A percentile compares a stretch with the other conserved stretches of the same genome.
Conservation (phyloP, 768 basidiomycete genomes). For the Chalciporus sphaerocephalus region DNA sequence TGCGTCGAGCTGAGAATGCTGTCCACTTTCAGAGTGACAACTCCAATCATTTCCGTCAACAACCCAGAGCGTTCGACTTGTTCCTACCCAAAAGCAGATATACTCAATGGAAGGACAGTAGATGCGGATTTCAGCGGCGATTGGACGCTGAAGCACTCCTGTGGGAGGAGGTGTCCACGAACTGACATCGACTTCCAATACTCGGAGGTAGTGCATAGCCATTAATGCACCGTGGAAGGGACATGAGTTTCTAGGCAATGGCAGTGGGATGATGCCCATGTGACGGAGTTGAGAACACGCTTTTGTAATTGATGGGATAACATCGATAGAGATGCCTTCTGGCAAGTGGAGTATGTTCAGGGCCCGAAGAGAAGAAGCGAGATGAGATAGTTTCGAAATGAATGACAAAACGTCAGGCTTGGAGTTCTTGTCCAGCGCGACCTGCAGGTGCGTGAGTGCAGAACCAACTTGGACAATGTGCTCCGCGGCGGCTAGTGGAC, state of each 20-base stretch:
- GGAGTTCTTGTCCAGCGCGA: constrained; percentile 38
- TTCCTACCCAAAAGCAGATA: constrained; percentile 34
- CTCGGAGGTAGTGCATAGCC: constrained; percentile 31
- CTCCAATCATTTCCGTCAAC: constrained; percentile 36
- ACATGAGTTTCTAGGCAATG: constrained; percentile 32
- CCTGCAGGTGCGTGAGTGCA: constrained; percentile 44
- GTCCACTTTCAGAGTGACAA: constrained; percentile 24
- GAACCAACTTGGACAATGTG: constrained; percentile 35
- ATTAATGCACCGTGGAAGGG: constrained; percentile 33
- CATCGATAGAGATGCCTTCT: constrained; percentile 29
- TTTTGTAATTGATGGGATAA: constrained; percentile 31
- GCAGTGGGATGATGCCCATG: constrained; percentile 37
- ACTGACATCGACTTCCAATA: constrained; percentile 36
- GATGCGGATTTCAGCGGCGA: constrained; percentile 37
- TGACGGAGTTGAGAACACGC: constrained; percentile 34
- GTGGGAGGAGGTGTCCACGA: constrained; percentile 33
- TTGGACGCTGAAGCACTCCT: constrained; percentile 31
- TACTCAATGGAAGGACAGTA: constrained; percentile 35
- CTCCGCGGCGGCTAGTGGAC: constrained; percentile 38
- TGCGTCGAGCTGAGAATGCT: constrained; percentile 25
- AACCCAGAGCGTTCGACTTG: constrained; percentile 27
- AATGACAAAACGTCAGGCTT: constrained; percentile 28
- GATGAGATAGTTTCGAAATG: constrained; percentile 29
- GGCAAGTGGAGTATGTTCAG: constrained; percentile 35
- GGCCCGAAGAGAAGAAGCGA: constrained; percentile 33